A percentile compares a stretch with the other conserved stretches of the same genome.
These are phyloP conservation scores for Scheffersomyces amazonensis DNA, from an alignment of 805 yeast genomes.

Conservation along the genomic window DNA sequence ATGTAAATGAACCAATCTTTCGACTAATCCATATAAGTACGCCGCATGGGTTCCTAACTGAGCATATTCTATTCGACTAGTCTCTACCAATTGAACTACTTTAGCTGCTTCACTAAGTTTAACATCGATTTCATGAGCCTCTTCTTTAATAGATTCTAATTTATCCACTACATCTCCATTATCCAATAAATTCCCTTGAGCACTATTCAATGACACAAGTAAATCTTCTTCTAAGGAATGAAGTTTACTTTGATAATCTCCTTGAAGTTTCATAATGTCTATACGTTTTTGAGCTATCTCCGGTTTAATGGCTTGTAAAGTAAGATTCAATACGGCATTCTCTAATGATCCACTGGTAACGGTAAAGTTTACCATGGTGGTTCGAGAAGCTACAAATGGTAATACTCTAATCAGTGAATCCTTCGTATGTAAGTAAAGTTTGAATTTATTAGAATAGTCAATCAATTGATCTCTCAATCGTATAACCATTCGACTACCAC, in stretches of 20 bases:
- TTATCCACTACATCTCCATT: conserved; percentile 57
- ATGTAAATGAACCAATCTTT: conserved; percentile 33
- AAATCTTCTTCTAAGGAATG: conserved; percentile 57
- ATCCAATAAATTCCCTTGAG: conserved; percentile 65
- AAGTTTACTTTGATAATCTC: conserved; percentile 56
- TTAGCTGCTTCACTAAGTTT: conserved; percentile 53
- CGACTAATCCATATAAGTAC: conserved; percentile 45
- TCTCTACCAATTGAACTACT: conserved; percentile 55
- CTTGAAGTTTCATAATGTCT: conserved; percentile 52
- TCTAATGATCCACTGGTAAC: conserved; percentile 68
- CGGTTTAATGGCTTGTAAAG: conserved; percentile 58
- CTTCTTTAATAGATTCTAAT: conserved; percentile 63
- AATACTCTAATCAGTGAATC: conserved; percentile 49
- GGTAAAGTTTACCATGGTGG: conserved; percentile 66
- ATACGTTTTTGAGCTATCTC: conserved; percentile 59
- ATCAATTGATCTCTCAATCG: conserved; percentile 60
- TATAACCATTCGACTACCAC: conserved; percentile 70
- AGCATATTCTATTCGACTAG: conserved; percentile 42
- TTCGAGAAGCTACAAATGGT: conserved; percentile 59
- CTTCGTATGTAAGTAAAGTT: conserved; percentile 56
- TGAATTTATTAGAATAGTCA: conserved; percentile 66
- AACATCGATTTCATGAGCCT: conserved; percentile 50
- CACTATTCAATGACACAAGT: conserved; percentile 52
- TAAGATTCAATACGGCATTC: conserved; percentile 55
- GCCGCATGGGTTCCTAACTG: conserved; percentile 59